Conservation (phyloP, 768 basidiomycete species). For the Russula vinacea region DNA sequence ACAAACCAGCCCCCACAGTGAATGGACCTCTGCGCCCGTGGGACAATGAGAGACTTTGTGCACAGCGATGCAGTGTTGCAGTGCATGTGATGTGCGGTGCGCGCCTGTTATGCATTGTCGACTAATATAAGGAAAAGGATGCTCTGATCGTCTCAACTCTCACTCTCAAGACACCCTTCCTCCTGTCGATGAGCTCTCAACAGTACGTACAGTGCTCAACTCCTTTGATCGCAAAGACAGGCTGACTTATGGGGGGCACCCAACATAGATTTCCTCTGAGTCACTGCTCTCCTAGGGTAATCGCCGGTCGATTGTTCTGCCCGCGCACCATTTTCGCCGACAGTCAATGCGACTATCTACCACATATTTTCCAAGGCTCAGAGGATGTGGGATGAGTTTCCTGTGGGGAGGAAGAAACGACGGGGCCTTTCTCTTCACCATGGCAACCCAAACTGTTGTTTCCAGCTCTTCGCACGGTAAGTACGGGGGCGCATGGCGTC, state of each 20-base stretch:
- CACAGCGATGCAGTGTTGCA: conserved; percentile 11
- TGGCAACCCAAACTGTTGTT: not conserved
- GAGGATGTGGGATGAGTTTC: conserved; percentile 14
- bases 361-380: conserved; percentile 9
- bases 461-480: not conserved
- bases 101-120: not conserved
- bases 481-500: not conserved
- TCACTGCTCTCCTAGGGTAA: not conserved
- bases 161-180: not conserved
- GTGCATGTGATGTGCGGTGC: conserved; percentile 25
- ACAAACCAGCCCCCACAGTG: not conserved
- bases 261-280: not conserved
- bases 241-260: not conserved
- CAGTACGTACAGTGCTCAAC: conserved; percentile 1
- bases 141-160: not conserved
- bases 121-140: conserved; percentile 12
- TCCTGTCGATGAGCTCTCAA: conserved; percentile 8
- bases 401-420: not conserved
- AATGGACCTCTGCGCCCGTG: not conserved
- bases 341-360: conserved; percentile 17
- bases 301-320: not conserved
- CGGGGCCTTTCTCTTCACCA: not conserved
- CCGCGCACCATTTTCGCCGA: no score
- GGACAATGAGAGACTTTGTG: not conserved
- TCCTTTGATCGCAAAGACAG: not conserved